Percentiles rank a stretch among this genome's conserved stretches.
These are phyloP conservation scores for Aspergillus thermomutatus DNA, from an alignment of 2,329 filamentous ascomycete species.

Conservation along the genomic window DNA sequence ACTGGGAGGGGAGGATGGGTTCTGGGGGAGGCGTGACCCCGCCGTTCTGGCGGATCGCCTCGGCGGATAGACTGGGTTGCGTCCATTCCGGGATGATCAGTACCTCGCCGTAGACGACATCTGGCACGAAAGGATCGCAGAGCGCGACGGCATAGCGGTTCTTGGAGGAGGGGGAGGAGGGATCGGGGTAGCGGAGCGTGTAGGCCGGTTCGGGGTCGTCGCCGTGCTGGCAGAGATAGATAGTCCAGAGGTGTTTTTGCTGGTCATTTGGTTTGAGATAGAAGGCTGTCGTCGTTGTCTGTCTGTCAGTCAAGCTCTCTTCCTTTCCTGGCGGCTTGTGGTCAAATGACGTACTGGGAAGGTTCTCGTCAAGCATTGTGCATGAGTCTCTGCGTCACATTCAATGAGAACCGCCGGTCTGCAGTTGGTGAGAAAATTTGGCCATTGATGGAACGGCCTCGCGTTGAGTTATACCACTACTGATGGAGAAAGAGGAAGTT, in stretches of 20 bases:
- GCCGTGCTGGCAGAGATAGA: constrained; percentile 64
- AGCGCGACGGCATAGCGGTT: constrained; percentile 86
- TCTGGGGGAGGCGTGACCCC: constrained; percentile 63
- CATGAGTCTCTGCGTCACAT: neutral
- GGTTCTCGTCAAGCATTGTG: constrained; percentile 85
- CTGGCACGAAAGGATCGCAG: constrained; percentile 74
- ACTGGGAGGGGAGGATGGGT: constrained; percentile 71
- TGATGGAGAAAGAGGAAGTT: neutral
- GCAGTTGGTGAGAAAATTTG: neutral
- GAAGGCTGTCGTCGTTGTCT: constrained; percentile 48
- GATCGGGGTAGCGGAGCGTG: constrained; percentile 72
- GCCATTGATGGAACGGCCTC: neutral
- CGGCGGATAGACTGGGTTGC: constrained; percentile 74
- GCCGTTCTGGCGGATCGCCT: constrained; percentile 70
- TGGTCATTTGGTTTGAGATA: constrained; percentile 55
- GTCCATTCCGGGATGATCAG: constrained; percentile 81
- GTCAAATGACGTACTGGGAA: constrained; percentile 59
- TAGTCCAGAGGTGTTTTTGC: constrained; percentile 37
- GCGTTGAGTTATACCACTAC: neutral
- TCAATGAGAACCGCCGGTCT: neutral
- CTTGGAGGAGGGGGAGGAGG: constrained; percentile 63
- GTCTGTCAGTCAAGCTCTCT: neutral
- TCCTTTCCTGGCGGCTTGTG: too few relatives aligned
- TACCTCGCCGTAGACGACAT: constrained; percentile 84
- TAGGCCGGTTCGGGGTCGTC: constrained; percentile 78